phyloP scores from a whole-genome alignment of 2,329 filamentous ascomycete species.

The Fusarium devonianum region DNA sequence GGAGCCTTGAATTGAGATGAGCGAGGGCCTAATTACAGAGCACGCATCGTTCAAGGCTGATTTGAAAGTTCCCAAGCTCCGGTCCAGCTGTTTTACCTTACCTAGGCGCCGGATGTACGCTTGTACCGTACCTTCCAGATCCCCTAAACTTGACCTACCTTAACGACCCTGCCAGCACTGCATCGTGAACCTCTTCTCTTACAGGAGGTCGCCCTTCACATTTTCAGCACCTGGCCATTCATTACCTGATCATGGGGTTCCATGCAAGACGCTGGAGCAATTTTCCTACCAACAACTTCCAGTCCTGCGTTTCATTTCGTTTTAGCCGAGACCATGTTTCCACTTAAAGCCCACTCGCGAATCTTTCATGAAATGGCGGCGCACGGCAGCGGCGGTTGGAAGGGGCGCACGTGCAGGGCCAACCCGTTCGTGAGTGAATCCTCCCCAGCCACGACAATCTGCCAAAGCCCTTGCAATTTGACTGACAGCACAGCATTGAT shows the following conservation, averaged over 20 bases:
- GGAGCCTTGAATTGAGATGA: slow-evolving; percentile 10
- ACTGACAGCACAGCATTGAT: slow-evolving; percentile 17
- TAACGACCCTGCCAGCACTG: too few species aligned
- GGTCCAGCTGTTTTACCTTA: too few species aligned
- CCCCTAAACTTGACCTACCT: neutral
- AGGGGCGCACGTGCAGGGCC: slow-evolving; percentile 6
- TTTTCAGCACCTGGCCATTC: neutral
- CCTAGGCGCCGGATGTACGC: slow-evolving; percentile 24
- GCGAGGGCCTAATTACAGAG: neutral
- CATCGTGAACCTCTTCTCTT: slow-evolving; percentile 2
- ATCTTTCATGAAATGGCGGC: slow-evolving; percentile 12
- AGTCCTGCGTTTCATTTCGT: neutral
- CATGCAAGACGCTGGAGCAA: neutral
- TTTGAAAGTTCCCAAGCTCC: too few species aligned
- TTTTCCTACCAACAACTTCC: neutral
- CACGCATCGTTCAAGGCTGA: slow-evolving; percentile 15
- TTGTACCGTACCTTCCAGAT: slow-evolving; percentile 18
- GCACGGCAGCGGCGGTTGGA: slow-evolving; percentile 11
- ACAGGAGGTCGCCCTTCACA: slow-evolving; percentile 1
- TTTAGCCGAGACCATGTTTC: slow-evolving; percentile 1
- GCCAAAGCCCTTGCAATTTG: slow-evolving; percentile 28
- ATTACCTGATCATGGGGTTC: neutral
- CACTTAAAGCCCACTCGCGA: slow-evolving; percentile 5
- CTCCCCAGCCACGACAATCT: slow-evolving; percentile 14
- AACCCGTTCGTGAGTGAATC: slow-evolving; percentile 9